A percentile compares a stretch with the other conserved stretches of the same genome.
phyloP scores from a whole-genome alignment of 148 eudicot species.

The Fallopia convolvulus region DNA sequence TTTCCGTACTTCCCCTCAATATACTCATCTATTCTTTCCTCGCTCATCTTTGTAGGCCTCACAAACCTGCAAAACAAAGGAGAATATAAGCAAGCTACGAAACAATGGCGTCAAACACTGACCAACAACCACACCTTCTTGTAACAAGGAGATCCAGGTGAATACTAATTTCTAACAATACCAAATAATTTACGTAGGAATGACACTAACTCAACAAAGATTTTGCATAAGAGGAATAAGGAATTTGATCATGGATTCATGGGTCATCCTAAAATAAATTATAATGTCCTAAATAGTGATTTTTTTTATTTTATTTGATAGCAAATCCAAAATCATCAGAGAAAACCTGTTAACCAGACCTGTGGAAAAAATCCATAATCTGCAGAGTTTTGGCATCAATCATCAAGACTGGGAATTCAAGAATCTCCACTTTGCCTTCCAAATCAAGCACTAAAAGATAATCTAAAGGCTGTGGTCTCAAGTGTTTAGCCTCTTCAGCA shows the following conservation, averaged over 20 bases:
- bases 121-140: not conserved
- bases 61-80: conserved; percentile 67
- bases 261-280: not conserved
- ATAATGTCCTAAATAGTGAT: not conserved
- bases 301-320: not conserved
- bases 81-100: conserved; percentile 10
- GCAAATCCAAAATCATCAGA: not conserved
- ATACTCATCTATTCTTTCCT: conserved; percentile 62
- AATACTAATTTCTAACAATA: not conserved
- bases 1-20: conserved; percentile 92
- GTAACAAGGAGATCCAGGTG: not conserved
- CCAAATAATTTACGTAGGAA: not conserved
- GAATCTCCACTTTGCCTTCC: conserved; percentile 96
- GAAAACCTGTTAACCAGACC: conserved; percentile 35
- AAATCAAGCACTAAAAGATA: conserved; percentile 77
- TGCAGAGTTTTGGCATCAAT: conserved; percentile 71
- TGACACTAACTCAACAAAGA: not conserved
- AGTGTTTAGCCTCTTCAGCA: conserved; percentile 20
- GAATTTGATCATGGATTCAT: not conserved
- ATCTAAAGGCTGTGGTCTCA: conserved; percentile 54
- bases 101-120: not conserved
- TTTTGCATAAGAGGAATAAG: not conserved
- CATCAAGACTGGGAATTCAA: conserved; percentile 88
- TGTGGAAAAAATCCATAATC: conserved; percentile 78
- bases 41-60: conserved; percentile 77